Percentiles rank a stretch among this genome's conserved stretches.
phyloP scores from a whole-genome alignment of 2,329 filamentous ascomycete genomes.

The Dryadomyces quercivorus region DNA sequence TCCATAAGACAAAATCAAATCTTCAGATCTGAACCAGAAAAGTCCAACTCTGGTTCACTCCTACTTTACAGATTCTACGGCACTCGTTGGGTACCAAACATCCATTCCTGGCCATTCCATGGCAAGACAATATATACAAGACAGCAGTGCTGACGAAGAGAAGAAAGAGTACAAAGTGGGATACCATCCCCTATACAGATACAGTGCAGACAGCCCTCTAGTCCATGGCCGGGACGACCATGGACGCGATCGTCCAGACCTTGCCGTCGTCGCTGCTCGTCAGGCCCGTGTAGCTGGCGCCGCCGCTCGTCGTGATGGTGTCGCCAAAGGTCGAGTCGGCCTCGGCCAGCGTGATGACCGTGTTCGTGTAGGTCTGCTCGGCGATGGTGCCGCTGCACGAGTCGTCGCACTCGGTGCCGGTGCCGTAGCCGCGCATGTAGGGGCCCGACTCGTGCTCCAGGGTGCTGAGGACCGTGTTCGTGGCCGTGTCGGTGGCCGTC shows the following conservation, averaged over 20 bases:
- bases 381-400: background rate
- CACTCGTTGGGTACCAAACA: too few relatives aligned
- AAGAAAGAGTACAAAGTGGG: too few relatives aligned
- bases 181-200: too few relatives aligned
- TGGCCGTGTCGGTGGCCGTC: too few relatives aligned
- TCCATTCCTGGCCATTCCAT: too few relatives aligned
- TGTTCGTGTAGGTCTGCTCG: background rate
- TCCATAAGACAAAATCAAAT: too few relatives aligned
- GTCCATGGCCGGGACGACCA: background rate
- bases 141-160: too few relatives aligned
- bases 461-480: background rate
- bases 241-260: background rate
- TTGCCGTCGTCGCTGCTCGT: background rate
- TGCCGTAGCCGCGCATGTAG: background rate
- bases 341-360: background rate
- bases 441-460: background rate
- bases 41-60: too few relatives aligned
- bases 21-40: too few relatives aligned
- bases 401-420: conserved; percentile 1
- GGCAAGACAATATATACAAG: too few relatives aligned
- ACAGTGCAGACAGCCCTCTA: too few relatives aligned
- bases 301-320: background rate
- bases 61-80: too few relatives aligned
- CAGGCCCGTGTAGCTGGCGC: background rate
- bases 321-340: background rate